Evolutionary conservation across 805 yeast genomes (phyloP), one percentile per base, ranked within the genome.

Genomic region (Wickerhamiella lipophila): DNA sequence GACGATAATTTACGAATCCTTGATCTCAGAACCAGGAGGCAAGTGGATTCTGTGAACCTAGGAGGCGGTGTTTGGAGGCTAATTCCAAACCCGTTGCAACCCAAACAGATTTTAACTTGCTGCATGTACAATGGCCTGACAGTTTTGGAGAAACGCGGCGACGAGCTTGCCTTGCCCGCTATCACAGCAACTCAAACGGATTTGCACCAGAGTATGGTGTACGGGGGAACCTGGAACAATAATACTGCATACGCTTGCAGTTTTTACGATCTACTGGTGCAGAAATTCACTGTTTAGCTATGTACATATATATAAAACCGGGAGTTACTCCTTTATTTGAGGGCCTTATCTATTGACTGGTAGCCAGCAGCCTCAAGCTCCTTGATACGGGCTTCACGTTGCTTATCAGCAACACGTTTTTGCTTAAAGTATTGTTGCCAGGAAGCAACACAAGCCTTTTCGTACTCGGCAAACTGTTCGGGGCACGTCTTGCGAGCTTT

Each of bases 51-150:
- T 39, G 62, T 68, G 25, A 73, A 79, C 42, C 67, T 92, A 2
- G 88, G 86, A 1, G 97, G 98, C 5, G 98, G 98, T 1, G 97
- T 89, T 2, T 89, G 98, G 98, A 69, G 95, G 57, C 70, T 92
- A 50, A 67, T 78, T 6, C 95, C 95, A 1, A 69, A 76, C 16
- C 75, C 78, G 0, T 49, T 54, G 0, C 19, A 29, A 13, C 19
- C 26, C 11, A 16, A 23, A 25, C 18, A 21, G 38, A 71, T 89
- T 0, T 65, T 89, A 45, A 78, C 80, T 0, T 88, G 96, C 62
- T 86, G 96, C 60, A 92, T 92, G 97, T 89, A 89, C 60, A 87
- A 85, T 55, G 98, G 98, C 15, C 95, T 95, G 1, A 71, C 87
- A 50, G 68, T 88, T 0, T 61, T 88, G 0, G 61, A 62, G 12